Evolutionary conservation across 805 yeast species (phyloP), one percentile per base, ranked within the genome.

Genomic region (Grigorovia humatica): DNA sequence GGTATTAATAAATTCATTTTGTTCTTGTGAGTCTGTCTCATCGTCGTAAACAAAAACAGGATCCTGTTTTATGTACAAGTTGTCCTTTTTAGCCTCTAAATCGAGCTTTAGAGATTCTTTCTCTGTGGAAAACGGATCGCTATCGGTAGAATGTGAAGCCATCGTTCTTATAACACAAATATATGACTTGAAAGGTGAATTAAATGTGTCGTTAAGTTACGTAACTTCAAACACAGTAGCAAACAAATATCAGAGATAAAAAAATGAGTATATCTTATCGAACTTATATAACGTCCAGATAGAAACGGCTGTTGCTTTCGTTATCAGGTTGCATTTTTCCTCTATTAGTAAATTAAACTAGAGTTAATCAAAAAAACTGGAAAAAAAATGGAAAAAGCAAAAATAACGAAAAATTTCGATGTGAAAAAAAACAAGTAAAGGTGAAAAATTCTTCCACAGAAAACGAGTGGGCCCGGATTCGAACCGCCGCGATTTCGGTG

Each of bases 1-100:
- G 2, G 62, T 50, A 17, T 54, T 54, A 5, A 52, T 44, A 5
- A 54, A 35, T 40, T 52, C 56, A 30, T 54, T 51, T 1, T 54
- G 43, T 15, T 30, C 41, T 20, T 45, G 48, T 4, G 55, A 52
- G 7, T 52, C 52, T 15, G 32, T 43, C 35, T 52, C 58, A 38
- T 38, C 42, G 8, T 12, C 9, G 8, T 9, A 2, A 6, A 47
- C 27, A 38, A 38, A 46, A 5, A n/a, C 15, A 1, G 38, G 15
- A 9, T 42, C 18, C 18, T 42, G 13, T 13, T 42, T 42, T 6
- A 42, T 18, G 27, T 18, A 32, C 15, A 13, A 38, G 13, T 9
- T 38, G 13, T 38, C 42, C 12, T 38, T 38, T 38, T 15, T 38
- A 15, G 42, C 42, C 42, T 38, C 42, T 38, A 38, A 38, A 38